Base-by-base conservation (phyloP, 108 stramenopile species). In the Fragilaria crotonensis region DNA sequence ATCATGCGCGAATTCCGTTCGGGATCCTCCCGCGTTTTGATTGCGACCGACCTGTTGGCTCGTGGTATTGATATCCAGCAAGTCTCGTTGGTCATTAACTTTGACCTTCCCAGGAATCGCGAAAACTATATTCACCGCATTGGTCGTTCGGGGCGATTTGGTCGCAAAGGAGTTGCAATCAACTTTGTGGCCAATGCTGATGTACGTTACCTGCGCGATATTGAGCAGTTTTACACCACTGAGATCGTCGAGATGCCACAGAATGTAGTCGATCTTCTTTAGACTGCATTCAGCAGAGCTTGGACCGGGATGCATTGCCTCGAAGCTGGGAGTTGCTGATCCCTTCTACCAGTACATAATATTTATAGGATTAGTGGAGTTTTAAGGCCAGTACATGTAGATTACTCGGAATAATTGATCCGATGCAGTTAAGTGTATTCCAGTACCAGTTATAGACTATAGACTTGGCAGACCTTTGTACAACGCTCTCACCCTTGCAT, bases 41-140 rank as follows among this genome's bases (percentile, higher is more conserved):
- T 99, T 71, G 90, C 97, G 18, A 99, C 98, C 4, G 98, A 99
- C 70, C 55, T 99, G 19, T 99, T 97, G 97, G 98, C 97, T 20
- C 77, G 98, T 11, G 98, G 98, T 29, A 87, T 99, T 60, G 98
- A 99, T 71, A 97, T 99, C 21, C 98, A 99, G 70, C 96, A 98
- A 72, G 98, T 99, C 5, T 94, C 91, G 32, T 79, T 99, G 52
- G 98, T 99, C 11, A 97, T 99, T 76, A 94, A 89, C 61, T 99
- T 97, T 63, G 98, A 99, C 60, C 64, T 99, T 21, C 96, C 97
- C 14, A 87, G 76, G 30, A 96, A 96, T 67, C 78, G 96, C 9
- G 98, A 99, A 75, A 60, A 96, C 32, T 99, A 99, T 77, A 97
- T 99, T 58, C 94, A 97, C 73, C 70, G 97, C 7, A 99, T 99